phyloP scores from a whole-genome alignment of 345 rosid species.

The Adansonia digitata region DNA sequence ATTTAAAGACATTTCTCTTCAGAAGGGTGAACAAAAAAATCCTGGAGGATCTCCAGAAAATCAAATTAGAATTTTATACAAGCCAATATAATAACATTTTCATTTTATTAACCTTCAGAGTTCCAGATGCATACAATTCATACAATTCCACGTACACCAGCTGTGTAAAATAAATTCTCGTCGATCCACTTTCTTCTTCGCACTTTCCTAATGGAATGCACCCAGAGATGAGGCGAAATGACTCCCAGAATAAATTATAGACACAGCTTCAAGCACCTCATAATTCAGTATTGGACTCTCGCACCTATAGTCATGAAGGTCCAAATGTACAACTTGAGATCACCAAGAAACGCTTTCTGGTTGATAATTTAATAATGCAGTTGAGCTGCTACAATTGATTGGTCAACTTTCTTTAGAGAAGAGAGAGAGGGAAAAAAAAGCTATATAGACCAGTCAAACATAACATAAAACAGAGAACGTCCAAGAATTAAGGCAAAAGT shows the following conservation, averaged over 20 bases:
- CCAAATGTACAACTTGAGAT: conserved; percentile 85
- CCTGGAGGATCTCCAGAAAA: background rate
- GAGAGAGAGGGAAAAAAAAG: background rate
- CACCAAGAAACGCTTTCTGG: conserved; percentile 9
- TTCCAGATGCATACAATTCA: conserved; percentile 81
- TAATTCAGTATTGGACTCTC: conserved; percentile 70
- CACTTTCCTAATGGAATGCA: conserved; percentile 33
- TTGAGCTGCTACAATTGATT: background rate
- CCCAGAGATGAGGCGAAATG: conserved; percentile 43
- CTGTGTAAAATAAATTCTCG: conserved; percentile 52
- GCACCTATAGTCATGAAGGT: conserved; percentile 68
- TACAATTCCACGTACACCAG: conserved; percentile 87
- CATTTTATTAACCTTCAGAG: conserved; percentile 60
- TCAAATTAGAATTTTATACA: background rate
- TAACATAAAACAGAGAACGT: conserved; percentile 4
- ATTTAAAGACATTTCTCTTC: background rate
- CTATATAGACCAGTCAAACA: background rate
- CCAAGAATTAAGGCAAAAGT: background rate
- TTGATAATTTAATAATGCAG: conserved; percentile 6
- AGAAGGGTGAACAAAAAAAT: background rate
- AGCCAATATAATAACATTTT: background rate
- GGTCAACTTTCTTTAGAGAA: background rate
- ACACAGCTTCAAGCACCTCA: conserved; percentile 79
- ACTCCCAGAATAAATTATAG: conserved; percentile 49
- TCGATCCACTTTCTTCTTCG: conserved; percentile 39